Evolutionary conservation across 2,329 filamentous ascomycete genomes (phyloP).

Genomic region (Hysterium pulicare): DNA sequence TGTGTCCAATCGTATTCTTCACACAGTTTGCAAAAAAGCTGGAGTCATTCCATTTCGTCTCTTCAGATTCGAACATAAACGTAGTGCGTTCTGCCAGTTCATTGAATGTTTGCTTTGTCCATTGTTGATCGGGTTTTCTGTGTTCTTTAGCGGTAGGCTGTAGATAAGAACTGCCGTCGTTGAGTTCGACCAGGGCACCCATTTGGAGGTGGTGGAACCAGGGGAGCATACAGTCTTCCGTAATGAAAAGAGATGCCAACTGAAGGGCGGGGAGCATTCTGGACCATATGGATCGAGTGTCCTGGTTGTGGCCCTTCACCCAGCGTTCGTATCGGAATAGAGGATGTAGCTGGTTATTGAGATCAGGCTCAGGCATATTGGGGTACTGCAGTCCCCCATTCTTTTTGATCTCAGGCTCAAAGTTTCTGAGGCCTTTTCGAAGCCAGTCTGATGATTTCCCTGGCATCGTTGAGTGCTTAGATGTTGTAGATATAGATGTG

Average conservation of each 20-base stretch:
- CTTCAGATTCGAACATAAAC: no score
- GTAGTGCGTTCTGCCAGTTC: conserved; percentile 1
- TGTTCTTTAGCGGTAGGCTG: no score
- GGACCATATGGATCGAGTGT: conserved; percentile 3
- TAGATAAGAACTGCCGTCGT: no score
- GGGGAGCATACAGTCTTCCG: conserved; percentile 12
- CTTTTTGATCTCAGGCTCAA: not conserved
- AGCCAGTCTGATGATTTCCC: no score
- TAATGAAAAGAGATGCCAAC: conserved; percentile 14
- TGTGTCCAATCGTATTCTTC: not conserved
- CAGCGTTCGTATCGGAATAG: conserved; percentile 18
- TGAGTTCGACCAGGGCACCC: no score
- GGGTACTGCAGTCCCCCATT: not conserved
- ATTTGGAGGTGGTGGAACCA: conserved; percentile 19
- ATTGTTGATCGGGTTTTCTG: conserved; percentile 5
- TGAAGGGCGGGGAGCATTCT: conserved; percentile 11
- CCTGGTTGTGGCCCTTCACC: conserved; percentile 13
- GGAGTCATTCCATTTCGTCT: not conserved
- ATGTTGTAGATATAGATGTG: no score
- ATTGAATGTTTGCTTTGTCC: conserved; percentile 8
- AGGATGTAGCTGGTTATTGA: conserved; percentile 15
- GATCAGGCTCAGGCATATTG: not conserved
- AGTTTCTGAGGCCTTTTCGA: not conserved
- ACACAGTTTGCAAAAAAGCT: not conserved
- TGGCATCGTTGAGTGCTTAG: no score